phyloP scores from a whole-genome alignment of 345 rosid genomes.

The Brassica rapa region DNA sequence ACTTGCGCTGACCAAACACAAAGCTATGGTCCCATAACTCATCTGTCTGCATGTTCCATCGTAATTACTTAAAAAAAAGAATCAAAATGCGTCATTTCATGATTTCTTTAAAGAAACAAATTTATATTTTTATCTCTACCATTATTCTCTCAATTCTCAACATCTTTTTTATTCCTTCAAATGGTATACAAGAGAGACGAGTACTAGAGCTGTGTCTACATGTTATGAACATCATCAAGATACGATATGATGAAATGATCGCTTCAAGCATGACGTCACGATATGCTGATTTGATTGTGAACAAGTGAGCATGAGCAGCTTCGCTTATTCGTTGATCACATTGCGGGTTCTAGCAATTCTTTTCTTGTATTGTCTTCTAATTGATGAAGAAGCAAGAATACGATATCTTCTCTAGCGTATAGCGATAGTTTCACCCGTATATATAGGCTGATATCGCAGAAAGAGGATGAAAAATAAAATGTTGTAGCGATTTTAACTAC shows the following conservation, averaged over 20 bases:
- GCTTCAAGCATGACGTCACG: neutral
- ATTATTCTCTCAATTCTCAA: neutral
- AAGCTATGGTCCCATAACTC: slow-evolving; percentile 2
- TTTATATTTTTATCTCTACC: neutral
- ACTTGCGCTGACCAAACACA: slow-evolving; percentile 27
- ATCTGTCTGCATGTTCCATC: neutral
- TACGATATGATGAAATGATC: neutral
- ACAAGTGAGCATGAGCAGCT: neutral
- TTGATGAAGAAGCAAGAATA: neutral
- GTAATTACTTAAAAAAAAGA: neutral
- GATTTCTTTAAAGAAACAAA: neutral
- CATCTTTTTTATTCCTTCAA: neutral
- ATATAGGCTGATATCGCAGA: neutral
- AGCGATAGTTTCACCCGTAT: neutral
- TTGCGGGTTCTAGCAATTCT: neutral
- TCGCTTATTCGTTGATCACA: neutral
- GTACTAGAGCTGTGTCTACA: slow-evolving; percentile 6
- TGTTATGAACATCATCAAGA: neutral
- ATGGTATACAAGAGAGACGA: neutral
- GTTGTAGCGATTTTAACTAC: neutral
- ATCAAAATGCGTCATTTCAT: neutral
- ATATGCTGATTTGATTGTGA: neutral
- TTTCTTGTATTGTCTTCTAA: neutral
- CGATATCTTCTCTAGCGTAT: neutral
- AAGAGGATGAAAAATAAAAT: neutral